These are phyloP conservation scores for Solanum dulcamara DNA, from an alignment of 257 asterid genomes.

Conservation along the genomic window DNA sequence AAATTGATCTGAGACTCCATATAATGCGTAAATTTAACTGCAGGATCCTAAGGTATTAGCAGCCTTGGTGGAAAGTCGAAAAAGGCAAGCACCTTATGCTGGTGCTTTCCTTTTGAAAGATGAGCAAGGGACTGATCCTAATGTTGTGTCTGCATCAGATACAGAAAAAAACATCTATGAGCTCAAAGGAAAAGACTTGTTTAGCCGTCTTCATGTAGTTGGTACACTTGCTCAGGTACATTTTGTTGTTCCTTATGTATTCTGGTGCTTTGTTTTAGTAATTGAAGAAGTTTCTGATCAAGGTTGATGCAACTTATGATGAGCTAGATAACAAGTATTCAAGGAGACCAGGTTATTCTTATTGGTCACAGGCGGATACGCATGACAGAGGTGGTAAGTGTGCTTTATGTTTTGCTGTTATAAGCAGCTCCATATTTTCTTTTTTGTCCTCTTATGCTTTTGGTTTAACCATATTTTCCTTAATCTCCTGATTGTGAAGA, in stretches of 20 bases:
- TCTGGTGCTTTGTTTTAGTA: neutral
- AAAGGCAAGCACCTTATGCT: constrained; percentile 94
- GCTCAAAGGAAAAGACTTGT: constrained; percentile 82
- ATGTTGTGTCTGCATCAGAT: constrained; percentile 44
- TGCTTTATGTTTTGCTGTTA: neutral
- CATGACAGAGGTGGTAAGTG: constrained; percentile 84
- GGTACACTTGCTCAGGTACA: constrained; percentile 96
- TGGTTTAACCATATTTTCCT: neutral
- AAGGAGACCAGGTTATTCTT: constrained; percentile 89
- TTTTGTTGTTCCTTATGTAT: constrained; percentile 2
- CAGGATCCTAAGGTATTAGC: constrained; percentile 96
- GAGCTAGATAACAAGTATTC: constrained; percentile 77
- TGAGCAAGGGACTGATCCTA: constrained; percentile 54
- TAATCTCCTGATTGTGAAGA: neutral
- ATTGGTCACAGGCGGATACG: constrained; percentile 94
- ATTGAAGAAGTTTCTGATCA: constrained; percentile 11
- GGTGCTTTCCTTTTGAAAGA: constrained; percentile 97
- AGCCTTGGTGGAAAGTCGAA: constrained; percentile 79
- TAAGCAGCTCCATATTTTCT: neutral
- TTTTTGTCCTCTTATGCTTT: neutral
- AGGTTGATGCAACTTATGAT: constrained; percentile 16
- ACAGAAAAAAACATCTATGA: constrained; percentile 52
- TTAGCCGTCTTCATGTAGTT: constrained; percentile 80
- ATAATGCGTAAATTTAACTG: constrained; percentile 3
- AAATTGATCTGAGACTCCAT: neutral